Evolutionary conservation across 805 yeast genomes (phyloP).

Genomic region (Candida germanica): DNA sequence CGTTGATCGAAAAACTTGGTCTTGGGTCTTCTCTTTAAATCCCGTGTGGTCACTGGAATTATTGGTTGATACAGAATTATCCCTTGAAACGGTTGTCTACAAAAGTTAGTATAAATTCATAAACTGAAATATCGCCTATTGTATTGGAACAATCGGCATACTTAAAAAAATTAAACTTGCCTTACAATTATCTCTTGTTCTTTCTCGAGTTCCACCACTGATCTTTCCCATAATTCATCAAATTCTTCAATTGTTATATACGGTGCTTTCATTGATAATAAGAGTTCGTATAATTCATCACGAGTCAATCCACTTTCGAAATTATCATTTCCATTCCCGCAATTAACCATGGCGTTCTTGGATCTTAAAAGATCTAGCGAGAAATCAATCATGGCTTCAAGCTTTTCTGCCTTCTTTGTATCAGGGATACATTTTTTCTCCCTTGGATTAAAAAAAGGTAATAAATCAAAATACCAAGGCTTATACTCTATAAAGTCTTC

Average conservation of each 20-base stretch:
- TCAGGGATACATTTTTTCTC: constrained; percentile 65
- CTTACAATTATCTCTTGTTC: constrained; percentile 76
- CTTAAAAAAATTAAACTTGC: constrained; percentile 49
- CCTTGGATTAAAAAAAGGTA: constrained; percentile 56
- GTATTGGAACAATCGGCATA: too few species aligned
- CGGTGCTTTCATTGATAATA: constrained; percentile 44
- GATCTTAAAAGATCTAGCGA: constrained; percentile 64
- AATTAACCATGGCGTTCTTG: constrained; percentile 60
- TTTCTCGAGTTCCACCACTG: constrained; percentile 55
- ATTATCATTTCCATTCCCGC: constrained; percentile 48
- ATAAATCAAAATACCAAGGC: constrained; percentile 55
- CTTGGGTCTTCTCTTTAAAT: constrained; percentile 33
- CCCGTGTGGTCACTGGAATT: constrained; percentile 14
- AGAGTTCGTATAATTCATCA: constrained; percentile 50
- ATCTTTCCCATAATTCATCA: constrained; percentile 69
- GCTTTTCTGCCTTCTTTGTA: constrained; percentile 62
- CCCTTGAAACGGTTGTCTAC: constrained; percentile 14
- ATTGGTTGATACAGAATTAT: constrained; percentile 7
- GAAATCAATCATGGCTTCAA: constrained; percentile 62
- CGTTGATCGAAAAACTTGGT: constrained; percentile 68
- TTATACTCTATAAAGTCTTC: constrained; percentile 55
- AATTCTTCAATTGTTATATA: constrained; percentile 60
- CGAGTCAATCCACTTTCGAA: constrained; percentile 49
- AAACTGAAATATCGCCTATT: too few species aligned
- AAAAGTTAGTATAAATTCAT: constrained; percentile 28